phyloP scores from a whole-genome alignment of 2,329 filamentous ascomycete genomes.

The Sporothrix phasma region DNA sequence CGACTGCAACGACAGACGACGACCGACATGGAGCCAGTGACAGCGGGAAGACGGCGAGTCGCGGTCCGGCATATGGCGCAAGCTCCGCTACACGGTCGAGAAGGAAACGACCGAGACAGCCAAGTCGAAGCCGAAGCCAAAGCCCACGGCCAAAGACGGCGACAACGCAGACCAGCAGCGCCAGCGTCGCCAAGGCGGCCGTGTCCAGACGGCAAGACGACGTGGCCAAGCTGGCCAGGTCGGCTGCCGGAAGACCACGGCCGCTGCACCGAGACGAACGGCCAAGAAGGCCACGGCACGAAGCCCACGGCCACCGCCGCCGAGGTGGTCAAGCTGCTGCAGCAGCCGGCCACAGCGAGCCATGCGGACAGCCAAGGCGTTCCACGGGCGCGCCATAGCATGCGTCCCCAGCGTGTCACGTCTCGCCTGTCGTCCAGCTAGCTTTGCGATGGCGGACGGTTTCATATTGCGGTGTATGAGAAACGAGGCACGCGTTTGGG shows the following conservation, averaged over 20 bases:
- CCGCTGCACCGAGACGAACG: not conserved
- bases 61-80: constrained; percentile 20
- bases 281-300: not conserved
- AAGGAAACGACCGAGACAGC: constrained; percentile 2
- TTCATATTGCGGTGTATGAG: too few relatives aligned
- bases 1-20: not conserved
- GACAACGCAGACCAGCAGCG: not conserved
- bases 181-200: not conserved
- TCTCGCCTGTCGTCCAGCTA: not conserved
- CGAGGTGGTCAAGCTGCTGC: not conserved
- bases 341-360: too few relatives aligned
- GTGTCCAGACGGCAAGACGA: not conserved
- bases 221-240: not conserved
- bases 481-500: not conserved
- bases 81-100: constrained; percentile 15
- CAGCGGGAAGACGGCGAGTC: not conserved
- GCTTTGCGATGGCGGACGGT: not conserved
- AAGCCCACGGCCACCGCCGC: not conserved
- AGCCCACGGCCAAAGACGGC: not conserved
- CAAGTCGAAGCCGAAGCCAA: constrained; percentile 2
- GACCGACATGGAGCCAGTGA: not conserved
- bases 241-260: not conserved
- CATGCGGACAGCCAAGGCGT: constrained; percentile 4
- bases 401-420: constrained; percentile 1
- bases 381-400: constrained; percentile 10